These are phyloP conservation scores for Boletellus sp. DNA, from an alignment of 768 basidiomycete genomes.

Conservation along the genomic window DNA sequence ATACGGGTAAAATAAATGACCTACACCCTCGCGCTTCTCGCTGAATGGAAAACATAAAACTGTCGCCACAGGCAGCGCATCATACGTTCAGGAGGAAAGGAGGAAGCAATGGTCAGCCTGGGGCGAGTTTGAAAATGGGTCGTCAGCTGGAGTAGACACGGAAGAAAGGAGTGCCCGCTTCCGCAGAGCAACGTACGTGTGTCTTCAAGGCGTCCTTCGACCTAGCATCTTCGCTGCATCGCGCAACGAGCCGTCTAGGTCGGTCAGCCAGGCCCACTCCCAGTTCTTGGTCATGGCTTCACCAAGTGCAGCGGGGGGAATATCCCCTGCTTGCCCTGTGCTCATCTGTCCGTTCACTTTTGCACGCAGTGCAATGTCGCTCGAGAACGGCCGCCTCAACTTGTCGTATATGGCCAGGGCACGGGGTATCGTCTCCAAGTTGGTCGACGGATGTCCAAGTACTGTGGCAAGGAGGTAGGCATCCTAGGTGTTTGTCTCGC, in stretches of 20 bases:
- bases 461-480: constrained; percentile 36
- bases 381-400: constrained; percentile 46
- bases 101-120: no score
- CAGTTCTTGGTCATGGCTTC: constrained; percentile 46
- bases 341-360: constrained; percentile 14
- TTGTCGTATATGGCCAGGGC: constrained; percentile 47
- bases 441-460: constrained; percentile 42
- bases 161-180: no score
- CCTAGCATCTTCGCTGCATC: constrained; percentile 19
- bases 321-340: constrained; percentile 13
- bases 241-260: constrained; percentile 18
- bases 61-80: no score
- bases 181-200: no score
- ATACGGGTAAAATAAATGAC: no score
- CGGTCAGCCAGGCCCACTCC: constrained; percentile 47
- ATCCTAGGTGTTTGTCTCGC: constrained; percentile 18
- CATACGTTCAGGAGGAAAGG: no score
- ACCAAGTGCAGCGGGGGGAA: constrained; percentile 38
- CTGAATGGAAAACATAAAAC: no score
- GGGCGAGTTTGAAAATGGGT: no score
- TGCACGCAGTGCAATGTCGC: constrained; percentile 30
- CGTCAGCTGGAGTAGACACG: no score
- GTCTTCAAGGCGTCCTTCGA: neutral
- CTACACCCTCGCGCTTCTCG: no score
- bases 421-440: constrained; percentile 34